phyloP scores from a whole-genome alignment of 2,329 filamentous ascomycete genomes.

The Microcera coccophila region DNA sequence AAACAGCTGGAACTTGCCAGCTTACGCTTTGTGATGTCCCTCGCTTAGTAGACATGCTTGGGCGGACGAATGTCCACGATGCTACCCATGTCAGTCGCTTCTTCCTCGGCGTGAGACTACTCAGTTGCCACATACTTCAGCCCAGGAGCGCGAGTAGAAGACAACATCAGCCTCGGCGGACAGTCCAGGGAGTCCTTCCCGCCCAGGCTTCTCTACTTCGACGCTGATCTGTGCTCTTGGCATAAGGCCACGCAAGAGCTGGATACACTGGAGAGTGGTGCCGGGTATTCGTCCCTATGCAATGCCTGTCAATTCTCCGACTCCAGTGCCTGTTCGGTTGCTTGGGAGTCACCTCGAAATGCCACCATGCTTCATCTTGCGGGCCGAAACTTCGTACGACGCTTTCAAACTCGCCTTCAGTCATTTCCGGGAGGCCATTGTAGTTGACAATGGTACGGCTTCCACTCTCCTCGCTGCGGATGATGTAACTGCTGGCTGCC shows the following conservation, averaged over 20 bases:
- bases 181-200: conserved; percentile 55
- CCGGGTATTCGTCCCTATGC: conserved; percentile 60
- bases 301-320: neutral
- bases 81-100: conserved; percentile 21
- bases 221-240: conserved; percentile 57
- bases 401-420: conserved; percentile 52
- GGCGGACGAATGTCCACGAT: conserved; percentile 41
- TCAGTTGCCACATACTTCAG: conserved; percentile 48
- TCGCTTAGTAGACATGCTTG: conserved; percentile 50
- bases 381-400: conserved; percentile 38
- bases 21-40: conserved; percentile 44
- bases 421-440: conserved; percentile 67
- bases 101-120: neutral
- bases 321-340: neutral
- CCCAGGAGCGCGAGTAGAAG: conserved; percentile 71
- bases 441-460: conserved; percentile 69
- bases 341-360: conserved; percentile 58
- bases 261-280: conserved; percentile 57
- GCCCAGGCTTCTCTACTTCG: conserved; percentile 67
- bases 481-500: conserved; percentile 65
- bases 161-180: conserved; percentile 63
- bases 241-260: conserved; percentile 45
- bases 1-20: conserved; percentile 5
- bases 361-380: conserved; percentile 55
- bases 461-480: conserved; percentile 55